A percentile compares a stretch with the other conserved stretches of the same genome.
These are phyloP conservation scores for Coccomyxa sp. DNA, from an alignment of 139 green algal species.

Conservation along the genomic window DNA sequence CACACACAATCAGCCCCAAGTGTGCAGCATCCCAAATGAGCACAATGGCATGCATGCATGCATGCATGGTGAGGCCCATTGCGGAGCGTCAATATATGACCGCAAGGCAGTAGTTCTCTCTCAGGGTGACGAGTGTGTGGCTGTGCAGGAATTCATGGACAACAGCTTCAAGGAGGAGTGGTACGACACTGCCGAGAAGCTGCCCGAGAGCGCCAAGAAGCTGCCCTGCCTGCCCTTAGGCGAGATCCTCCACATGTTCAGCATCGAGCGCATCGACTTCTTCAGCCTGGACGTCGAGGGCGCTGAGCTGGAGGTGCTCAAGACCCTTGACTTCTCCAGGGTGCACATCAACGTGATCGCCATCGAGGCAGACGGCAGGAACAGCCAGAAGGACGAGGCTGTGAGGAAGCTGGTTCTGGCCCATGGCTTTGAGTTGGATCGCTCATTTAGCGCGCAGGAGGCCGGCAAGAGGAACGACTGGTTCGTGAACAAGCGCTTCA, in stretches of 20 bases:
- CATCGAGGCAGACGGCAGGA: neutral
- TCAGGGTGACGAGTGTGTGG: too few relatives aligned
- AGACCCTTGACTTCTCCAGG: constrained; percentile 8
- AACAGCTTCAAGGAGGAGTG: neutral
- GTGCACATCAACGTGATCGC: constrained; percentile 1
- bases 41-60: too few relatives aligned
- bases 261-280: constrained; percentile 9
- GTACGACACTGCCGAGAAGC: neutral
- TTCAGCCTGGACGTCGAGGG: constrained; percentile 18
- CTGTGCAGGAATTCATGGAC: too few relatives aligned
- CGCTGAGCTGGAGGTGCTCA: constrained; percentile 11
- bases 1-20: too few relatives aligned
- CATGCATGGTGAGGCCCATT: too few relatives aligned
- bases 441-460: too few relatives aligned
- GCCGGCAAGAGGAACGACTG: neutral
- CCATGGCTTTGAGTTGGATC: neutral
- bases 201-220: neutral
- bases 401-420: neutral
- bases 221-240: neutral
- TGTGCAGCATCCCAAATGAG: too few relatives aligned
- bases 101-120: too few relatives aligned
- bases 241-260: neutral
- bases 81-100: too few relatives aligned
- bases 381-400: neutral
- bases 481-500: too few relatives aligned